phyloP scores from a whole-genome alignment of 1,139 yeast genomes.

The Yamadazyma conglobata region DNA sequence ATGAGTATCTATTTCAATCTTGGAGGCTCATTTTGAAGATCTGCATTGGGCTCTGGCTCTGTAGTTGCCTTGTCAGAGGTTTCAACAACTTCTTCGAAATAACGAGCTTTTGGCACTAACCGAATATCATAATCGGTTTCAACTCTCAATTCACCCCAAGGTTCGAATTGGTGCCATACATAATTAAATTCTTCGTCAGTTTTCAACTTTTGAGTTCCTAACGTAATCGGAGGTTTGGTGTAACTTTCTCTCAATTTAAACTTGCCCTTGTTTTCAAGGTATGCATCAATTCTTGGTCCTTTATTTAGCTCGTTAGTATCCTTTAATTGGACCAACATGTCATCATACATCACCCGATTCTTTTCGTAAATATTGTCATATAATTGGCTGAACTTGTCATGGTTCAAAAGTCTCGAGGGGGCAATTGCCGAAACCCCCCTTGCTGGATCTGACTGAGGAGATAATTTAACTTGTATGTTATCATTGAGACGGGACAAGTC shows the following conservation, averaged over 20 bases:
- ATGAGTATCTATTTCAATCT: no score
- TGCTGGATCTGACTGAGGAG: not conserved
- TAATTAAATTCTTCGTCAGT: slow-evolving; percentile 42
- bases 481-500: slow-evolving; percentile 6
- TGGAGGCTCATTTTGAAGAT: not conserved
- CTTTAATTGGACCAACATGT: slow-evolving; percentile 24
- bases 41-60: not conserved
- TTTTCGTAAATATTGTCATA: slow-evolving; percentile 23
- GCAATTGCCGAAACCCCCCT: not conserved
- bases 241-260: slow-evolving; percentile 21
- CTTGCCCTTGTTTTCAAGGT: slow-evolving; percentile 33
- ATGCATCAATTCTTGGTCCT: slow-evolving; percentile 33
- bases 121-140: slow-evolving; percentile 47
- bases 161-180: slow-evolving; percentile 49
- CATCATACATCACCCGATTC: slow-evolving; percentile 19
- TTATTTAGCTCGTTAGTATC: slow-evolving; percentile 37
- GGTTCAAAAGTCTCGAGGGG: slow-evolving; percentile 9
- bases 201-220: slow-evolving; percentile 36
- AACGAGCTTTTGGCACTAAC: slow-evolving; percentile 38
- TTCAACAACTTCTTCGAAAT: slow-evolving; percentile 2
- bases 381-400: slow-evolving; percentile 18
- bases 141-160: slow-evolving; percentile 48
- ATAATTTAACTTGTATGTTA: slow-evolving; percentile 2
- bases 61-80: not conserved
- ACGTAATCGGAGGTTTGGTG: slow-evolving; percentile 35